A percentile compares a stretch with the other conserved stretches of the same genome.
phyloP scores from a whole-genome alignment of 73 alveolate species.

The Tetrahymena thermophila region DNA sequence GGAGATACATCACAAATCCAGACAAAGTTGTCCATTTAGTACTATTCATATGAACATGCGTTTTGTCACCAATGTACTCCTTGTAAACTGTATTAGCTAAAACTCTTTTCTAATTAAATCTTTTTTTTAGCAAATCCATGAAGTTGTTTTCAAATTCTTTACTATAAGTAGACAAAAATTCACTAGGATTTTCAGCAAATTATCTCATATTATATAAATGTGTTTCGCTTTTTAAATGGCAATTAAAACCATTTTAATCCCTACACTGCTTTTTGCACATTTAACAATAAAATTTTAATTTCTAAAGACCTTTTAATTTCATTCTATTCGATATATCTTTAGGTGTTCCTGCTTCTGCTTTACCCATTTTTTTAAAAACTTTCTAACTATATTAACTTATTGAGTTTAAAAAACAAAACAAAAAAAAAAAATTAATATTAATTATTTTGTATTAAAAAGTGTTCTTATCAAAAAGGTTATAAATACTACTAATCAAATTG shows the following conservation, averaged over 20 bases:
- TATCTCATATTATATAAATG: conserved; percentile 14
- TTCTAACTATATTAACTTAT: too few species aligned
- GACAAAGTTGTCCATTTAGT: conserved; percentile 15
- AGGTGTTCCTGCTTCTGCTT: not conserved
- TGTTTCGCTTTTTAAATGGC: conserved; percentile 11
- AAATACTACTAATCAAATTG: too few species aligned
- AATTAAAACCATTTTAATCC: conserved; percentile 20
- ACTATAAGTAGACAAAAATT: not conserved
- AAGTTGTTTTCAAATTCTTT: conserved; percentile 12
- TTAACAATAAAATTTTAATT: conserved; percentile 5
- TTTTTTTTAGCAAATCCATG: not conserved
- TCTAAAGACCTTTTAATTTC: not conserved
- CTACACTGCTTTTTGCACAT: conserved; percentile 14
- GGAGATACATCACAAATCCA: conserved; percentile 13
- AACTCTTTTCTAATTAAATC: conserved; percentile 2
- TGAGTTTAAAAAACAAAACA: not conserved
- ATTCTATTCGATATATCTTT: not conserved
- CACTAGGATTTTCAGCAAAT: conserved; percentile 10
- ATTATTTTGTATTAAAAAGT: not conserved
- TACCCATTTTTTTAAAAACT: not conserved
- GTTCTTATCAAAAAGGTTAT: too few species aligned
- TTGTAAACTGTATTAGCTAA: conserved; percentile 21
- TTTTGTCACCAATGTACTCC: conserved; percentile 11
- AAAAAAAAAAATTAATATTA: too few species aligned
- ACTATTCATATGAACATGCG: conserved; percentile 24